These are phyloP conservation scores for Ustilago loliicola DNA, from an alignment of 1,284 basidiomycete species.

Conservation along the genomic window DNA sequence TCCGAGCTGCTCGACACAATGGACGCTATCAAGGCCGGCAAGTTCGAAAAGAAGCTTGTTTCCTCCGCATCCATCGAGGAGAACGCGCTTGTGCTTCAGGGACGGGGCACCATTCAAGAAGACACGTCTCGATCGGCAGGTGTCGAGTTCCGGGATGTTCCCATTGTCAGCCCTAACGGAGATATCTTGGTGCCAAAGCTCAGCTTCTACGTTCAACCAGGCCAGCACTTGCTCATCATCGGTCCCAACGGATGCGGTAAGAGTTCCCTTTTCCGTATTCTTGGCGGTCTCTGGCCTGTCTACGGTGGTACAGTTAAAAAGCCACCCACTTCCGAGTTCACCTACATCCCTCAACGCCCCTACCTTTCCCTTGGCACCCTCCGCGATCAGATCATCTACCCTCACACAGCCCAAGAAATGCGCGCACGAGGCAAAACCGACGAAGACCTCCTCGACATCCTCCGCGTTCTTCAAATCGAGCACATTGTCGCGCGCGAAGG, in stretches of 20 bases:
- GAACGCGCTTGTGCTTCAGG: constrained; percentile 83
- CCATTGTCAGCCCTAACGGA: constrained; percentile 95
- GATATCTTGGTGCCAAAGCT: constrained; percentile 84
- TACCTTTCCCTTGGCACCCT: constrained; percentile 93
- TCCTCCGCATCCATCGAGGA: constrained; percentile 79
- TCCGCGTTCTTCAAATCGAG: constrained; percentile 87
- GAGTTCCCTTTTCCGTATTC: constrained; percentile 83
- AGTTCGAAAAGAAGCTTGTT: constrained; percentile 89
- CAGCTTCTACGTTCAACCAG: constrained; percentile 89
- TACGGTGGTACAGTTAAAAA: constrained; percentile 95
- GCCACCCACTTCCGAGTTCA: constrained; percentile 88
- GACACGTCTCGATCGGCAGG: constrained; percentile 72
- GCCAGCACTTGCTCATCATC: constrained; percentile 76
- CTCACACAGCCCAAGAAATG: constrained; percentile 78
- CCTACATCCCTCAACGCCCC: constrained; percentile 94
- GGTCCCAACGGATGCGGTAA: constrained; percentile 79
- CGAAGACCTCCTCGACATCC: constrained; percentile 79
- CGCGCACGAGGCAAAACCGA: constrained; percentile 74
- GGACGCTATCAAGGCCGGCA: constrained; percentile 85
- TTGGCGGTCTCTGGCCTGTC: constrained; percentile 96
- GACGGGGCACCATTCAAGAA: constrained; percentile 78
- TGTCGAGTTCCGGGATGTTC: constrained; percentile 91
- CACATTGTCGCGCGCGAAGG: constrained; percentile 93
- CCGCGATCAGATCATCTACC: constrained; percentile 86
- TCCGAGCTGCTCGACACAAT: constrained; percentile 90